phyloP scores from a whole-genome alignment of 768 basidiomycete genomes.

The Exidia glandulosa region DNA sequence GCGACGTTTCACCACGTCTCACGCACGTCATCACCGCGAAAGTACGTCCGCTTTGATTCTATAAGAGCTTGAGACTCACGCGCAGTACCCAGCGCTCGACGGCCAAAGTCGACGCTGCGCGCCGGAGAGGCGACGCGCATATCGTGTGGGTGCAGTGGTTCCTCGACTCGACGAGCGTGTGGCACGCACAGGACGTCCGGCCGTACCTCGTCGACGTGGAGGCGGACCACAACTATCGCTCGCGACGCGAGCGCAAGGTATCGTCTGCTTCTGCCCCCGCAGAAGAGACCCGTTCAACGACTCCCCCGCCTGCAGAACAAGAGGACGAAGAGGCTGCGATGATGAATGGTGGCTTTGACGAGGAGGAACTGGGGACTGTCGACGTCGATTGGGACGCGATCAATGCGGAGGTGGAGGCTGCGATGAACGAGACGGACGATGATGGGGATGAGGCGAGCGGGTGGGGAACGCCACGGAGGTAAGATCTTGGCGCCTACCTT shows the following conservation, averaged over 20 bases:
- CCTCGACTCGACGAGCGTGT: conserved; percentile 78
- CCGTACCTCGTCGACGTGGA: conserved; percentile 64
- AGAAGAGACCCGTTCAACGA: conserved; percentile 40
- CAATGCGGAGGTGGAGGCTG: conserved; percentile 79
- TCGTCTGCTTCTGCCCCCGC: conserved; percentile 32
- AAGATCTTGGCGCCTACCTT: no score
- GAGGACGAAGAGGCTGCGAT: conserved; percentile 15
- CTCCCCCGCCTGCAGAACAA: conserved; percentile 50
- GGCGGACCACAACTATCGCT: conserved; percentile 15
- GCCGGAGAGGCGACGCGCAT: conserved; percentile 62
- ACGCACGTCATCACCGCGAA: conserved; percentile 93
- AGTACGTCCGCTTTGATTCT: conserved; percentile 29
- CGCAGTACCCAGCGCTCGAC: conserved; percentile 56
- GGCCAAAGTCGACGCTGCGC: conserved; percentile 79
- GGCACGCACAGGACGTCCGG: conserved; percentile 70
- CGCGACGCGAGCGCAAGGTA: conserved; percentile 20
- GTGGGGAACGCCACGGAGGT: neutral
- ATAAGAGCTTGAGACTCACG: neutral
- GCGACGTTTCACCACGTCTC: conserved; percentile 49
- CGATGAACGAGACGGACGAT: conserved; percentile 33
- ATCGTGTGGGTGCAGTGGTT: conserved; percentile 90
- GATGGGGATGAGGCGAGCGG: conserved; percentile 7
- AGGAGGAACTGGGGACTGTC: conserved; percentile 22
- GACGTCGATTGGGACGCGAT: conserved; percentile 75
- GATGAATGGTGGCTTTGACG: conserved; percentile 18